These are phyloP conservation scores for Mortierella claussenii DNA, from an alignment of 192 early-diverging fungal species.

Conservation along the genomic window DNA sequence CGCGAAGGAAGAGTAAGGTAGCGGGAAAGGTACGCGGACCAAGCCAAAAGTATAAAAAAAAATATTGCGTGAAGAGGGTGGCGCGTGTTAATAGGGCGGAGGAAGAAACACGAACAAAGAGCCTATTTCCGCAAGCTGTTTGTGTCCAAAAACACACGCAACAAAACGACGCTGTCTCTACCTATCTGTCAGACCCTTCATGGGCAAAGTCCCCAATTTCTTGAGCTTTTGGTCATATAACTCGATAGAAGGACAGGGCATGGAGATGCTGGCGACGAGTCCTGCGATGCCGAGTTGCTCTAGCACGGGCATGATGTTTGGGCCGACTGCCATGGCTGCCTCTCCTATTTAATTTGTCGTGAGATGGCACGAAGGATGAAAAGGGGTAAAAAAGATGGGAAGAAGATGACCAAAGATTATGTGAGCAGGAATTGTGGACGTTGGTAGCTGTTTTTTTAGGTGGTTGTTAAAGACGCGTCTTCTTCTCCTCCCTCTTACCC, in stretches of 20 bases:
- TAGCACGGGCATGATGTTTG: slow-evolving; percentile 11
- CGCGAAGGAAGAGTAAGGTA: not conserved
- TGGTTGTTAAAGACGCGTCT: not conserved
- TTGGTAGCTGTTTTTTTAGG: too few relatives aligned
- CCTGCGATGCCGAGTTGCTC: slow-evolving; percentile 10
- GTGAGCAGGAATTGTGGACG: not conserved
- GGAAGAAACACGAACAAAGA: not conserved
- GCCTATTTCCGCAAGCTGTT: not conserved
- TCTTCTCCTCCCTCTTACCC: not conserved
- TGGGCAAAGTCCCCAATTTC: not conserved
- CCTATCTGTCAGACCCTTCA: slow-evolving; percentile 1
- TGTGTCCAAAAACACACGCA: not conserved
- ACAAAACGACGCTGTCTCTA: not conserved
- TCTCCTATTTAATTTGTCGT: too few relatives aligned
- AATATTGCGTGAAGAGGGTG: too few relatives aligned
- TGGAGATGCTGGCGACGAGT: not conserved
- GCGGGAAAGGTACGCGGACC: not conserved
- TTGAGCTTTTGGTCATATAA: slow-evolving; percentile 8
- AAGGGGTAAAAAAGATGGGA: too few relatives aligned
- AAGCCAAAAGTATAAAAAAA: too few relatives aligned
- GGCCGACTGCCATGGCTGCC: slow-evolving; percentile 2
- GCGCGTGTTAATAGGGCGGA: too few relatives aligned
- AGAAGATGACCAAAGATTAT: not conserved
- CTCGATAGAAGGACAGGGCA: slow-evolving; percentile 3
- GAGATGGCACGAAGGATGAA: too few relatives aligned